Percentiles rank a stretch among this genome's conserved stretches.
phyloP scores from a whole-genome alignment of 768 basidiomycete species.

The Leccinellum rugosiceps region DNA sequence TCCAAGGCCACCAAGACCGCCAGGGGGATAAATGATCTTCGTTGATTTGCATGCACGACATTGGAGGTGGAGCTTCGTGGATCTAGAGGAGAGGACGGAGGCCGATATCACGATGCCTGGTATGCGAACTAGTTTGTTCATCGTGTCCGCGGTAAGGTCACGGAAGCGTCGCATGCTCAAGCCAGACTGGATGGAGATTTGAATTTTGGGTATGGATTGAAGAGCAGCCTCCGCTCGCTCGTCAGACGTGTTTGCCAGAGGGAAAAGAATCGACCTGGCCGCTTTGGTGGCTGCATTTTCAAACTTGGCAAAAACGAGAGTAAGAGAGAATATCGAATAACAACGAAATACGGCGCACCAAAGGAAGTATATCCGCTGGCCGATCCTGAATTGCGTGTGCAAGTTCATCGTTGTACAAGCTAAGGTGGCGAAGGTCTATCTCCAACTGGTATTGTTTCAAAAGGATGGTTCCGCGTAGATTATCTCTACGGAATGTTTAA shows the following conservation, averaged over 20 bases:
- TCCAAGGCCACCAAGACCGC: conserved; percentile 83
- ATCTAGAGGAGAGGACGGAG: conserved; percentile 88
- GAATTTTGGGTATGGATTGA: conserved; percentile 64
- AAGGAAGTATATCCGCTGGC: conserved; percentile 84
- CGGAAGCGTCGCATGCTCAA: conserved; percentile 93
- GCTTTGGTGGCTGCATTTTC: conserved; percentile 88
- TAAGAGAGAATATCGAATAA: not conserved
- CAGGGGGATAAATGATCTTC: conserved; percentile 72
- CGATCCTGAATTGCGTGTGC: conserved; percentile 87
- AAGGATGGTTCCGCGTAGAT: conserved; percentile 83
- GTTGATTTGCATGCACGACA: conserved; percentile 86
- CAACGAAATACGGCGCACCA: conserved; percentile 48
- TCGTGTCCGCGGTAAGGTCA: conserved; percentile 88
- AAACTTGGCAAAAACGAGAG: conserved; percentile 50
- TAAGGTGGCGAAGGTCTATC: conserved; percentile 69
- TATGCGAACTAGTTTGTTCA: conserved; percentile 94
- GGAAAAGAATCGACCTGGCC: conserved; percentile 80
- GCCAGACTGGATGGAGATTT: conserved; percentile 85
- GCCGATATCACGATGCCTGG: conserved; percentile 99
- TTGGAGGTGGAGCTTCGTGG: conserved; percentile 88
- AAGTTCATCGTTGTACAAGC: conserved; percentile 93
- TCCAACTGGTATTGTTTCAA: conserved; percentile 85
- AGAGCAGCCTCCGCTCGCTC: conserved; percentile 45
- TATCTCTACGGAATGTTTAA: conserved; percentile 52
- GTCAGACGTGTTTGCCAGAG: conserved; percentile 55